These are phyloP conservation scores for Thuja plicata DNA, from an alignment of 83 land plant genomes.

Conservation along the genomic window DNA sequence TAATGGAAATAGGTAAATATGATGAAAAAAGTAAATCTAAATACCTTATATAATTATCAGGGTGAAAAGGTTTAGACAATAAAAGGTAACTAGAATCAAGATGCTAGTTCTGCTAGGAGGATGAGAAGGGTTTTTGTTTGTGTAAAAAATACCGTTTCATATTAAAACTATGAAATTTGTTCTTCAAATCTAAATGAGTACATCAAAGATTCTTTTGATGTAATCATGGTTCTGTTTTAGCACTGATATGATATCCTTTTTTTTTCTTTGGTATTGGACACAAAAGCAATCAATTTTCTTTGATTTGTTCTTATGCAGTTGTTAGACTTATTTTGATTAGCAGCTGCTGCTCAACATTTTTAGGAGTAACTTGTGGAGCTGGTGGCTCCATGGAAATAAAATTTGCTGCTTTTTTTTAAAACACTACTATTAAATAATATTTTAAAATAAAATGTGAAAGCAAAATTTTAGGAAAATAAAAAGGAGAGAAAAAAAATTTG, in stretches of 20 bases:
- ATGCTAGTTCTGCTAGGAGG: background rate
- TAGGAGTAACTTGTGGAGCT: too few relatives aligned
- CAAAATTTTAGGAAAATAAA: too few relatives aligned
- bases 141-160: background rate
- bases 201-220: background rate
- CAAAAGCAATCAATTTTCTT: too few relatives aligned
- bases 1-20: background rate
- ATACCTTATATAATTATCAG: background rate
- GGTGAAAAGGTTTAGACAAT: background rate
- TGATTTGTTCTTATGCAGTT: too few relatives aligned
- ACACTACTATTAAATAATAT: too few relatives aligned
- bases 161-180: background rate
- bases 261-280: too few relatives aligned
- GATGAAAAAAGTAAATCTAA: background rate
- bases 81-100: background rate
- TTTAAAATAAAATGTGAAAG: too few relatives aligned
- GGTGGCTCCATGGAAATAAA: too few relatives aligned
- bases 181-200: background rate
- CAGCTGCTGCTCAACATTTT: too few relatives aligned
- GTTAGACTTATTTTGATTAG: too few relatives aligned
- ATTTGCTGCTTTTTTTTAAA: too few relatives aligned
- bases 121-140: background rate
- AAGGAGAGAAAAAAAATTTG: too few relatives aligned
- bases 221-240: background rate
- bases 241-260: background rate